A percentile compares a stretch with the other conserved stretches of the same genome.
Evolutionary conservation across 73 alveolate species (phyloP).

Genomic region (Paramecium sonneborni): DNA sequence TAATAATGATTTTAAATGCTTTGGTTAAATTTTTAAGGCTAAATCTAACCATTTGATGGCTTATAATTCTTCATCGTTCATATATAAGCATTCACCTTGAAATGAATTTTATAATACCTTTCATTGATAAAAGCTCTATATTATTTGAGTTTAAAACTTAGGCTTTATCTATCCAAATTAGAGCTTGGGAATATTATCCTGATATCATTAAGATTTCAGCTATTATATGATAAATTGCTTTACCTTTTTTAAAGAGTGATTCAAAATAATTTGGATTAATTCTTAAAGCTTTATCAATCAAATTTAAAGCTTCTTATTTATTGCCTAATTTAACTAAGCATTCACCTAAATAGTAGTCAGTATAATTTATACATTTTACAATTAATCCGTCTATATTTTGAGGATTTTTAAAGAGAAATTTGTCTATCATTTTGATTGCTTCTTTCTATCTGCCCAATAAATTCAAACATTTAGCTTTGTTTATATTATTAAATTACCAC

Average conservation of each 20-base stretch:
- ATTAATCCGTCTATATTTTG: background rate
- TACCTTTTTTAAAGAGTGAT: background rate
- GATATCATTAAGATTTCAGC: background rate
- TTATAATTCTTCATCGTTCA: background rate
- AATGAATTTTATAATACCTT: background rate
- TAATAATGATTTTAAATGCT: background rate
- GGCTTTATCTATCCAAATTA: background rate
- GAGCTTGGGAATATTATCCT: background rate
- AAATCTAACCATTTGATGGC: background rate
- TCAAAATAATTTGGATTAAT: background rate
- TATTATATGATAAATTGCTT: background rate
- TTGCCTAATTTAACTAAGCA: background rate
- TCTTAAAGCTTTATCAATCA: background rate
- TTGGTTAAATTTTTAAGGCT: background rate
- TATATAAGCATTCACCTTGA: background rate
- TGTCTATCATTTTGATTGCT: background rate
- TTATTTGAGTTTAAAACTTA: background rate
- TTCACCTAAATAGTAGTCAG: background rate
- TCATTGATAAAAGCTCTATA: background rate
- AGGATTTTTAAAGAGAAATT: background rate
- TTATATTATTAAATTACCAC: background rate
- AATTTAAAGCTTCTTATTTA: background rate
- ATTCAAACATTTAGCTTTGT: background rate
- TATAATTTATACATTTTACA: background rate
- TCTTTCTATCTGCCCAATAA: background rate